Percentiles rank a stretch among this genome's conserved stretches.
Evolutionary conservation across 768 basidiomycete species (phyloP).

Genomic region (Lyophyllum semitale): DNA sequence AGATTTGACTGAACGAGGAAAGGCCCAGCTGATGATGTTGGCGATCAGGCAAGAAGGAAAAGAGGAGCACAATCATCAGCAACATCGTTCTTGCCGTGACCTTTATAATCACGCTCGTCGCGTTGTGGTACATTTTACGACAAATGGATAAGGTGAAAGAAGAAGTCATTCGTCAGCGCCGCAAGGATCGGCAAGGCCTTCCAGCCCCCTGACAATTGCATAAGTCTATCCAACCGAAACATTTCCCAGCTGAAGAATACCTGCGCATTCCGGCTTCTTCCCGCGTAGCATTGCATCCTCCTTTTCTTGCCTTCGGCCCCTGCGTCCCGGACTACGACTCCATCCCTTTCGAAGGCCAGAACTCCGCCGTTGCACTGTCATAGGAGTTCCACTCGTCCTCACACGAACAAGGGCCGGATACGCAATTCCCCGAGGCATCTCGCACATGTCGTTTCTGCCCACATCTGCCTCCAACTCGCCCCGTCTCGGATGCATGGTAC

Average conservation of each 20-base stretch:
- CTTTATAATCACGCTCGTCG: constrained; percentile 66
- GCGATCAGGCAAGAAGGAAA: constrained; percentile 35
- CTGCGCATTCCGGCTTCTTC: constrained; percentile 29
- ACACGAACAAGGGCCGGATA: constrained; percentile 37
- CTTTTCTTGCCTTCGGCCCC: constrained; percentile 27
- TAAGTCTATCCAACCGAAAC: background rate
- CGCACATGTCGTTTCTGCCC: no score
- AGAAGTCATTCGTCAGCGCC: constrained; percentile 64
- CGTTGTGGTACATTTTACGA: constrained; percentile 83
- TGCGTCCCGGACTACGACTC: constrained; percentile 30
- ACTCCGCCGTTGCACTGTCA: constrained; percentile 28
- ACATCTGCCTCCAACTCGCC: no score
- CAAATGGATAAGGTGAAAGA: constrained; percentile 73
- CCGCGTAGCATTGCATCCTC: constrained; percentile 14
- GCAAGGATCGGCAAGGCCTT: constrained; percentile 62
- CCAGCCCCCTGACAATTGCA: background rate
- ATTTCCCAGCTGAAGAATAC: constrained; percentile 53
- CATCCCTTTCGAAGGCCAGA: constrained; percentile 40
- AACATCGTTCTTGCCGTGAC: constrained; percentile 70
- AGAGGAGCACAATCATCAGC: constrained; percentile 63
- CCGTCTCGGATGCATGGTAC: no score
- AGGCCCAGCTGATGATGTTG: background rate
- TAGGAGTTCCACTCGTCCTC: background rate
- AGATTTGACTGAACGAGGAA: background rate
- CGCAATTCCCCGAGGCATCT: constrained; percentile 49